phyloP scores from a whole-genome alignment of 2,329 filamentous ascomycete species.

The Sporothrix luriei region DNA sequence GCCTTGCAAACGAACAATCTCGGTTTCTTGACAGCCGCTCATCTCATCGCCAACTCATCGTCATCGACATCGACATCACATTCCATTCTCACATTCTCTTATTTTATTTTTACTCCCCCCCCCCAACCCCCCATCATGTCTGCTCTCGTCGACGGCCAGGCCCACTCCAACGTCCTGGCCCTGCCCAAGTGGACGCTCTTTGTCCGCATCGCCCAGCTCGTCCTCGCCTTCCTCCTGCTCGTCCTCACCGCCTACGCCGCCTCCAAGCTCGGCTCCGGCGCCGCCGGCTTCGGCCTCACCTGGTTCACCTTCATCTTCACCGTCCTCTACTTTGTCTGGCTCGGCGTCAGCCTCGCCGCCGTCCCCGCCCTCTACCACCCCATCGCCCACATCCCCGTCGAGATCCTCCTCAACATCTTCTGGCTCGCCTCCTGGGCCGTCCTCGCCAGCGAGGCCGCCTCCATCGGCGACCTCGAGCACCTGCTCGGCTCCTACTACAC shows the following conservation, averaged over 20 bases:
- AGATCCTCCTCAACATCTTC: constrained; percentile 35
- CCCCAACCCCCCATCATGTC: constrained; percentile 22
- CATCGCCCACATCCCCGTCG: constrained; percentile 34
- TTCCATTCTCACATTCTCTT: background rate
- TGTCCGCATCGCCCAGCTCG: constrained; percentile 34
- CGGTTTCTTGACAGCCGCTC: background rate
- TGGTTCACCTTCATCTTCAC: constrained; percentile 38
- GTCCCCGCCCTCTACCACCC: constrained; percentile 33
- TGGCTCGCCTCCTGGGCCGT: constrained; percentile 37
- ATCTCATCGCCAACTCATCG: background rate
- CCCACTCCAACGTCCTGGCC: constrained; percentile 34
- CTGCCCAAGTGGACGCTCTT: constrained; percentile 35
- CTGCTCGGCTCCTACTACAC: constrained; percentile 15
- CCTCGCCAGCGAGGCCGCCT: constrained; percentile 35
- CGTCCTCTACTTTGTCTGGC: constrained; percentile 35
- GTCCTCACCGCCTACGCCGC: constrained; percentile 34
- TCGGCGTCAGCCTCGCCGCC: constrained; percentile 31
- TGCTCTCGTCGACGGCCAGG: constrained; percentile 30
- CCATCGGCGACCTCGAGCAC: constrained; percentile 21
- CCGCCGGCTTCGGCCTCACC: constrained; percentile 31
- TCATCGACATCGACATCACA: background rate
- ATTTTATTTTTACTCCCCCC: background rate
- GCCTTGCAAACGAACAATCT: background rate
- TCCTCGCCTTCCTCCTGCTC: constrained; percentile 33
- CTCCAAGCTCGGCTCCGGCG: constrained; percentile 30